phyloP scores from a whole-genome alignment of 148 eudicot species.

The Rhododendron ferrugineum region DNA sequence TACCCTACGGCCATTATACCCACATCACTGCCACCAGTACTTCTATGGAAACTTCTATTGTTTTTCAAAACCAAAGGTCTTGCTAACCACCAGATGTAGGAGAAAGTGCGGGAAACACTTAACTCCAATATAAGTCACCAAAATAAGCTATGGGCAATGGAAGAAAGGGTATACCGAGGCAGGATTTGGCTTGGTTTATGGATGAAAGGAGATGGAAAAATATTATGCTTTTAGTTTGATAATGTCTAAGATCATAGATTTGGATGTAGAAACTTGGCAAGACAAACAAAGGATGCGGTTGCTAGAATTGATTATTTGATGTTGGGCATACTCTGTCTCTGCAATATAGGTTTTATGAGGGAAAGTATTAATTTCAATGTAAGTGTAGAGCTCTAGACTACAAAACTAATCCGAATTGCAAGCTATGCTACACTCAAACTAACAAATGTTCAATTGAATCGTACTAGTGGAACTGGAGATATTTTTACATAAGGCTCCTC shows the following conservation, averaged over 20 bases:
- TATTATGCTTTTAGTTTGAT: not conserved
- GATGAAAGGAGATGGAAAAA: not conserved
- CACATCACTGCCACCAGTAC: not conserved
- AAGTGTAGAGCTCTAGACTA: not conserved
- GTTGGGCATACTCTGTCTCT: not conserved
- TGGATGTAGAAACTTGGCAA: not conserved
- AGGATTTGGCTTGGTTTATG: not conserved
- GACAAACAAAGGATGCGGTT: not conserved
- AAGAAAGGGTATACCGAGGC: not conserved
- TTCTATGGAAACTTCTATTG: not conserved
- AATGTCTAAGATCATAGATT: not conserved
- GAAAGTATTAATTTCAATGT: not conserved
- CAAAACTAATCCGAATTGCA: not conserved
- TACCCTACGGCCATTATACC: not conserved
- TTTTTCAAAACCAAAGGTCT: not conserved
- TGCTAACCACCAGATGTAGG: not conserved
- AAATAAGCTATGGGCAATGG: not conserved
- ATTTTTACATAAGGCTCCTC: not conserved
- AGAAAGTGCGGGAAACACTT: not conserved
- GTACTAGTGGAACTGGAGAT: not conserved
- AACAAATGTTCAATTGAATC: not conserved
- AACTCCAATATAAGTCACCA: not conserved
- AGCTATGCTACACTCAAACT: not conserved
- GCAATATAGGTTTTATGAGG: not conserved
- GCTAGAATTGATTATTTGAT: not conserved